Percentiles rank a stretch among this genome's conserved stretches.
Evolutionary conservation across 768 basidiomycete species (phyloP).

Genomic region (Lepiota venenata): DNA sequence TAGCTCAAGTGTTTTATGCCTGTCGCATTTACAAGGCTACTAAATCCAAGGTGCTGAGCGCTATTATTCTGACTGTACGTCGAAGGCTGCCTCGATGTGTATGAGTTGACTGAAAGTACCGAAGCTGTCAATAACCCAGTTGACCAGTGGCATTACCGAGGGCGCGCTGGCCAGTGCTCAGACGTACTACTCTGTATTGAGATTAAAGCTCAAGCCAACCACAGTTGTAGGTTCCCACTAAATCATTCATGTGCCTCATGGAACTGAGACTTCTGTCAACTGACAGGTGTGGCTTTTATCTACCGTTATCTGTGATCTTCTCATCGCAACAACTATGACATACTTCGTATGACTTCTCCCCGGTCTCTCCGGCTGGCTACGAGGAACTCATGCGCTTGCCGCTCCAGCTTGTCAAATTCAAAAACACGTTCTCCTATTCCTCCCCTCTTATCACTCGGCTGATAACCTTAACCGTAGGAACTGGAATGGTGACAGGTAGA

Average conservation of each 20-base stretch:
- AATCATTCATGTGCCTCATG: background rate
- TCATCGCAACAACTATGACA: background rate
- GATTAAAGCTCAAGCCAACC: background rate
- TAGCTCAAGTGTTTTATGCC: constrained; percentile 3
- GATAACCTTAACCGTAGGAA: background rate
- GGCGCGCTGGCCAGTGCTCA: background rate
- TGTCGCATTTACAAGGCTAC: background rate
- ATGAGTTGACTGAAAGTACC: background rate
- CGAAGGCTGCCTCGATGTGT: background rate
- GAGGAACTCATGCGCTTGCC: background rate
- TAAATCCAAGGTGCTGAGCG: background rate
- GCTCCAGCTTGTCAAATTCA: background rate
- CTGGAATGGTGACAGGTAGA: background rate
- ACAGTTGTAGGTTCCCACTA: background rate
- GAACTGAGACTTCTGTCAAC: background rate
- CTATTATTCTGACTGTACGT: background rate
- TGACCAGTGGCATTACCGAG: background rate
- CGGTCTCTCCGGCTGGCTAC: background rate
- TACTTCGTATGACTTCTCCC: background rate
- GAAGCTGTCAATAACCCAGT: background rate
- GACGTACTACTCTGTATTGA: background rate
- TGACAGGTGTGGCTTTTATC: constrained; percentile 4
- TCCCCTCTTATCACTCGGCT: background rate
- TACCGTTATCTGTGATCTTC: background rate
- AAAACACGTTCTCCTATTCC: background rate